phyloP scores from a whole-genome alignment of 2,329 filamentous ascomycete genomes.

The Helminthosporium solani region DNA sequence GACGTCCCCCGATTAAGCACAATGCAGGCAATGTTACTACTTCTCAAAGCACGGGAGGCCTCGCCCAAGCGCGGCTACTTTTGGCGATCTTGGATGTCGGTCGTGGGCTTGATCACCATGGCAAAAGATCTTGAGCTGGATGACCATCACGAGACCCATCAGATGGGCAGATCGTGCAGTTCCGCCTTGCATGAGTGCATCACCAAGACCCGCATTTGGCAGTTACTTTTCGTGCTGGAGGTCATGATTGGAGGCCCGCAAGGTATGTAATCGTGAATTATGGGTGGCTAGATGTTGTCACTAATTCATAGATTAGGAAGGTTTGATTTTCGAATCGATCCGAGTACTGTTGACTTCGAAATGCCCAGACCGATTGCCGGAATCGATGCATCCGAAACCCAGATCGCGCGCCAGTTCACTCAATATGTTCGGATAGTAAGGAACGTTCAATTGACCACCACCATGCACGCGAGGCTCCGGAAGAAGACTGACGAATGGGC shows the following conservation, averaged over 20 bases:
- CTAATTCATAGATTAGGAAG: constrained; percentile 51
- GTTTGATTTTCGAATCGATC: constrained; percentile 72
- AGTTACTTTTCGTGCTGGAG: constrained; percentile 81
- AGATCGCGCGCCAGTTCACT: constrained; percentile 78
- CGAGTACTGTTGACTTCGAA: constrained; percentile 73
- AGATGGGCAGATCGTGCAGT: constrained; percentile 68
- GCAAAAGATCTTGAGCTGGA: constrained; percentile 86
- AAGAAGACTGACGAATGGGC: constrained; percentile 82
- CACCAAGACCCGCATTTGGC: constrained; percentile 85
- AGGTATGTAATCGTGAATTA: constrained; percentile 57
- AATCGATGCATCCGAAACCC: constrained; percentile 71
- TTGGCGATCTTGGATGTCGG: constrained; percentile 95
- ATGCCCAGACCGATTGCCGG: constrained; percentile 64
- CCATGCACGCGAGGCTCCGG: constrained; percentile 71
- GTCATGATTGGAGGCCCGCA: constrained; percentile 92
- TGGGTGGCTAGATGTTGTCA: too few relatives aligned
- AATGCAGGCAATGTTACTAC: constrained; percentile 81
- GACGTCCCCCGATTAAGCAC: constrained; percentile 88
- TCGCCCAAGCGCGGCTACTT: constrained; percentile 92
- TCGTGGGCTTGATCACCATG: constrained; percentile 91
- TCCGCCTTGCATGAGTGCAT: constrained; percentile 73
- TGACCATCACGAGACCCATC: constrained; percentile 80
- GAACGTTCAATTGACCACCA: constrained; percentile 75
- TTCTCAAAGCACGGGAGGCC: constrained; percentile 90
- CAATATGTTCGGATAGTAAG: constrained; percentile 77